A percentile compares a stretch with the other conserved stretches of the same genome.
Evolutionary conservation across 345 rosid genomes (phyloP).

Genomic region (Citrus glauca): DNA sequence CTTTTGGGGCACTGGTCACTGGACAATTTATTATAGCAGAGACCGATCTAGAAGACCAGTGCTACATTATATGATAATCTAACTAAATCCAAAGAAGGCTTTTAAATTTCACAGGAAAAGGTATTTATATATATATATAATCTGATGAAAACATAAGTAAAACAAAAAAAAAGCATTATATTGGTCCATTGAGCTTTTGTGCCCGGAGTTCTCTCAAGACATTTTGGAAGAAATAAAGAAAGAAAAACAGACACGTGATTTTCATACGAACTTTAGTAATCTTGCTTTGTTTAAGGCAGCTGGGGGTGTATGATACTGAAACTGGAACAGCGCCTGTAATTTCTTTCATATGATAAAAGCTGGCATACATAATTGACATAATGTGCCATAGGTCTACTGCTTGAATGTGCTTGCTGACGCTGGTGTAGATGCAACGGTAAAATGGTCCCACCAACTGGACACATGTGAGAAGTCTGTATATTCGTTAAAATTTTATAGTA

Average conservation of each 20-base stretch:
- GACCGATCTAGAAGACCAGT: no score
- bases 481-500: background rate
- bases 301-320: no score
- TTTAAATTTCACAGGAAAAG: background rate
- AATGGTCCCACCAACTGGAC: slow-evolving; percentile 13
- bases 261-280: no score
- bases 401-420: slow-evolving; percentile 11
- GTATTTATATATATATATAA: no score
- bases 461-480: background rate
- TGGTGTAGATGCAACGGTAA: slow-evolving; percentile 15
- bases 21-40: background rate
- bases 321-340: no score
- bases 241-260: no score
- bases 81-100: background rate
- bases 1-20: background rate
- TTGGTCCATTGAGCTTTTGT: no score
- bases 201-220: no score
- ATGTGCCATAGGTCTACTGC: background rate
- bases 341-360: background rate
- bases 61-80: background rate
- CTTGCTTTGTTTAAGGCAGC: no score
- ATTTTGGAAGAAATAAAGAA: no score
- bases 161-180: no score
- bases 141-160: background rate
- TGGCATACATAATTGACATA: background rate